Evolutionary conservation across 2,329 filamentous ascomycete species (phyloP).

Genomic region (Microsporum canis): DNA sequence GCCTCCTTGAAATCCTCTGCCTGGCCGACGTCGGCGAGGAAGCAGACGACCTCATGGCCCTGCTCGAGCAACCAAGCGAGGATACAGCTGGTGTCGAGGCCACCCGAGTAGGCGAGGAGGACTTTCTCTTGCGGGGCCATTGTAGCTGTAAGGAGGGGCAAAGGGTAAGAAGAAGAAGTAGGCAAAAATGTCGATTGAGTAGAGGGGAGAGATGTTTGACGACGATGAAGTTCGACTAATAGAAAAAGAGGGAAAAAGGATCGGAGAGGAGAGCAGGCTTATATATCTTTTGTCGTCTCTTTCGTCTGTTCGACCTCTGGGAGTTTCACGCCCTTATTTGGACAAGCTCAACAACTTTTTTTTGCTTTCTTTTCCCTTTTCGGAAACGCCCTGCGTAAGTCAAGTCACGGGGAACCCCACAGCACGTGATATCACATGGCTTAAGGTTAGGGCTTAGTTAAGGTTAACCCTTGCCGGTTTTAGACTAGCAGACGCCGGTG

Average conservation of each 20-base stretch:
- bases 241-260: background rate
- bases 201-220: background rate
- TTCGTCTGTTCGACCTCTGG: background rate
- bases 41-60: slow-evolving; percentile 51
- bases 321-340: background rate
- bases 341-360: background rate
- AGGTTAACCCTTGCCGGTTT: background rate
- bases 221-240: background rate
- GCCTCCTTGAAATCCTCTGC: slow-evolving; percentile 63
- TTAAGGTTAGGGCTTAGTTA: background rate
- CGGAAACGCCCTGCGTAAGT: background rate
- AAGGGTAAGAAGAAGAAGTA: background rate
- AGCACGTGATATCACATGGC: background rate
- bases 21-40: slow-evolving; percentile 62
- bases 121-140: slow-evolving; percentile 18
- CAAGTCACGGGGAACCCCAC: background rate
- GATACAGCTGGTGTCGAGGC: slow-evolving; percentile 50
- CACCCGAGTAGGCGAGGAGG: slow-evolving; percentile 36
- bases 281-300: background rate
- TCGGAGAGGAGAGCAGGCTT: background rate
- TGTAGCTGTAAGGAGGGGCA: background rate
- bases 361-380: background rate
- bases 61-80: slow-evolving; percentile 36
- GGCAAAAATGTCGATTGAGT: background rate
- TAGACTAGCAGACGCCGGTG: background rate